These are phyloP conservation scores for Aspergillus sp. DNA, from an alignment of 2,329 filamentous ascomycete genomes.

Conservation along the genomic window DNA sequence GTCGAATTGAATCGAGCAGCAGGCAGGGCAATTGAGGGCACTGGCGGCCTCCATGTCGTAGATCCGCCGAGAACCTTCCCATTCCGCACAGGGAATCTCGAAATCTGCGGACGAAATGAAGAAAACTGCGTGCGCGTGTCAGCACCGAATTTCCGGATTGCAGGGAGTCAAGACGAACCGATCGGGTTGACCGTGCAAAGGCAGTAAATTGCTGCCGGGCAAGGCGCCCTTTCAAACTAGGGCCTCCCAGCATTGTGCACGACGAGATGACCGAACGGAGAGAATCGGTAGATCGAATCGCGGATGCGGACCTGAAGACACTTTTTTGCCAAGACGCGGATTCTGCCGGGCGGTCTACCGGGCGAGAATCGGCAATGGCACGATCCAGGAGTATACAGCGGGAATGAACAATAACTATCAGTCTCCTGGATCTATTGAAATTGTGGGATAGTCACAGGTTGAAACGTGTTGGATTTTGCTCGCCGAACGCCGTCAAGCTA, in stretches of 20 bases:
- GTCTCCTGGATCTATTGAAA: background rate
- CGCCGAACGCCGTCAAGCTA: slow-evolving; percentile 31
- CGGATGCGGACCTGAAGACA: slow-evolving; percentile 8
- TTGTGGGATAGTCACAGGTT: background rate
- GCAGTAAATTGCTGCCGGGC: slow-evolving; percentile 29
- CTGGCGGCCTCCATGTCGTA: slow-evolving; percentile 22
- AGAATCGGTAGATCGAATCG: slow-evolving; percentile 11
- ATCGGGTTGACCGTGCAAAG: slow-evolving; percentile 32
- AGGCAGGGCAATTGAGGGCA: slow-evolving; percentile 22
- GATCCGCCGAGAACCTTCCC: slow-evolving; percentile 22
- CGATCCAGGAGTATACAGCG: background rate
- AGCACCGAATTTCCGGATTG: slow-evolving; percentile 8
- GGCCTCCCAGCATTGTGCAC: slow-evolving; percentile 55
- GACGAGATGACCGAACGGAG: slow-evolving; percentile 14
- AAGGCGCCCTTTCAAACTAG: slow-evolving; percentile 51
- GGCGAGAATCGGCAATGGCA: slow-evolving; percentile 4
- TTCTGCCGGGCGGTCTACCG: slow-evolving; percentile 38
- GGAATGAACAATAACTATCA: no score
- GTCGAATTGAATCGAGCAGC: slow-evolving; percentile 42
- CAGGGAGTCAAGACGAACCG: slow-evolving; percentile 29
- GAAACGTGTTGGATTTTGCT: slow-evolving; percentile 12
- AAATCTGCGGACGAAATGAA: slow-evolving; percentile 30
- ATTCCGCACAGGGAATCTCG: slow-evolving; percentile 21
- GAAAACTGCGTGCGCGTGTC: slow-evolving; percentile 32
- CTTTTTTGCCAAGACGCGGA: slow-evolving; percentile 25